These are phyloP conservation scores for Pseudopyrenochaeta lycopersici DNA, from an alignment of 2,329 filamentous ascomycete genomes.

Conservation along the genomic window DNA sequence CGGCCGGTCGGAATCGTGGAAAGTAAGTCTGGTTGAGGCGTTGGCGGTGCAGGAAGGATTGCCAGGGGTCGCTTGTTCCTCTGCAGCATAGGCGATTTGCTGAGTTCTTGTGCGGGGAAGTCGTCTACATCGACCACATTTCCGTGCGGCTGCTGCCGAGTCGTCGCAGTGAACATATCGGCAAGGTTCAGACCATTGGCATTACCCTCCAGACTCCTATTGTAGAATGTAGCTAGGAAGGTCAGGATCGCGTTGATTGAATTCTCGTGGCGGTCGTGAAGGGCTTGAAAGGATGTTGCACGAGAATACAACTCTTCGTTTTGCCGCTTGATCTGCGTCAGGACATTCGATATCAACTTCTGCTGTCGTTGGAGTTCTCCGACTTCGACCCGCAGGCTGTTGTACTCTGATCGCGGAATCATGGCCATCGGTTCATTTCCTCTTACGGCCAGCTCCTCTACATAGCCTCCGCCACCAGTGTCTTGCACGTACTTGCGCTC, in stretches of 20 bases:
- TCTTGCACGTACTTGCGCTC: slow-evolving; percentile 57
- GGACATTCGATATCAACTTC: slow-evolving; percentile 82
- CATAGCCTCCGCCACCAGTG: slow-evolving; percentile 52
- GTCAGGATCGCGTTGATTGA: slow-evolving; percentile 99
- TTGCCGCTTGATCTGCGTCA: slow-evolving; percentile 81
- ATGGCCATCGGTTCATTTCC: slow-evolving; percentile 57
- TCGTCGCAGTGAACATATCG: slow-evolving; percentile 80
- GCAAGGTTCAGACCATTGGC: slow-evolving; percentile 77
- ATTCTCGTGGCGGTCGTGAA: slow-evolving; percentile 96
- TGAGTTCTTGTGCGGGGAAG: slow-evolving; percentile 51
- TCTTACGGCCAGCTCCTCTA: slow-evolving; percentile 51
- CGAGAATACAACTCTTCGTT: slow-evolving; percentile 90
- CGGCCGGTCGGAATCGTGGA: slow-evolving; percentile 28
- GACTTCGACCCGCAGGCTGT: slow-evolving; percentile 80
- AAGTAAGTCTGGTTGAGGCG: slow-evolving; percentile 37
- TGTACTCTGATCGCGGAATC: slow-evolving; percentile 76
- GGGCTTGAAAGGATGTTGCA: slow-evolving; percentile 85
- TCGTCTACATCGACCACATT: slow-evolving; percentile 72
- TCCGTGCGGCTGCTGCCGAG: slow-evolving; percentile 60
- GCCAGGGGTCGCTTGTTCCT: slow-evolving; percentile 49
- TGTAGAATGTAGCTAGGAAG: slow-evolving; percentile 95
- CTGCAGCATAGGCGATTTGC: slow-evolving; percentile 46
- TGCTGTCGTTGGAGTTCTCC: slow-evolving; percentile 86
- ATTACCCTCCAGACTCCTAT: slow-evolving; percentile 88
- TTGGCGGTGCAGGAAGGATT: slow-evolving; percentile 44